phyloP scores from a whole-genome alignment of 208 protist species.

The Leishmania tarentolae region DNA sequence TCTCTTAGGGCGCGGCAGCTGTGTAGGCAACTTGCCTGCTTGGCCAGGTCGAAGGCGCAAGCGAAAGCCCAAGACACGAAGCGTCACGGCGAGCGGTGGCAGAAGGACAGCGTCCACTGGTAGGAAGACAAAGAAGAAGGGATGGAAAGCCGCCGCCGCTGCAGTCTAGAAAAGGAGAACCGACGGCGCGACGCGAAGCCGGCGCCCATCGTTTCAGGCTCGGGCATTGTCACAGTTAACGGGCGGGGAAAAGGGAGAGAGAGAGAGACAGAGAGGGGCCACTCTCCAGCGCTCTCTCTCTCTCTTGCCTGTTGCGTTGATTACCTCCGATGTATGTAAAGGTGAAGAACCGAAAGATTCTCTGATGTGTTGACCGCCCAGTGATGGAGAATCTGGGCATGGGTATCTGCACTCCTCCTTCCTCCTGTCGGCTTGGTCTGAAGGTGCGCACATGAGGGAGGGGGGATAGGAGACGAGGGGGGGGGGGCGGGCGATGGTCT shows the following conservation, averaged over 20 bases:
- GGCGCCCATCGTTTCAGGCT: background rate
- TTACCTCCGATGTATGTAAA: conserved; percentile 3
- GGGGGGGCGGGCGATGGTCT: background rate
- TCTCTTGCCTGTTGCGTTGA: background rate
- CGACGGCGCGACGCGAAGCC: background rate
- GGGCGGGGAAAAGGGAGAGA: background rate
- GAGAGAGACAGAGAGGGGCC: background rate
- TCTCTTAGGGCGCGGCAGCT: background rate
- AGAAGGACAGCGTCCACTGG: background rate
- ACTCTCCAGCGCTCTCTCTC: background rate
- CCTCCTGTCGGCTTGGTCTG: background rate
- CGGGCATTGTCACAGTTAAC: background rate
- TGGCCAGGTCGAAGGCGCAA: background rate
- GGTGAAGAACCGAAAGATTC: no score
- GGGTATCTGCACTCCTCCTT: background rate
- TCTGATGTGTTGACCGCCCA: background rate
- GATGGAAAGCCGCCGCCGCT: background rate
- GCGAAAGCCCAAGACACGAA: background rate
- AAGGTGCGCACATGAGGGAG: background rate
- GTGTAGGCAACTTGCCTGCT: background rate
- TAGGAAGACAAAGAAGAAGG: background rate
- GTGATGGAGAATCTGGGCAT: background rate
- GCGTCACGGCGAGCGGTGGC: background rate
- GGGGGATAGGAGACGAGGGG: background rate
- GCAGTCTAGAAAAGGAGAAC: background rate